A percentile compares a stretch with the other conserved stretches of the same genome.
These are phyloP conservation scores for Colletotrichum cuscutae DNA, from an alignment of 2,329 filamentous ascomycete genomes.

Conservation along the genomic window DNA sequence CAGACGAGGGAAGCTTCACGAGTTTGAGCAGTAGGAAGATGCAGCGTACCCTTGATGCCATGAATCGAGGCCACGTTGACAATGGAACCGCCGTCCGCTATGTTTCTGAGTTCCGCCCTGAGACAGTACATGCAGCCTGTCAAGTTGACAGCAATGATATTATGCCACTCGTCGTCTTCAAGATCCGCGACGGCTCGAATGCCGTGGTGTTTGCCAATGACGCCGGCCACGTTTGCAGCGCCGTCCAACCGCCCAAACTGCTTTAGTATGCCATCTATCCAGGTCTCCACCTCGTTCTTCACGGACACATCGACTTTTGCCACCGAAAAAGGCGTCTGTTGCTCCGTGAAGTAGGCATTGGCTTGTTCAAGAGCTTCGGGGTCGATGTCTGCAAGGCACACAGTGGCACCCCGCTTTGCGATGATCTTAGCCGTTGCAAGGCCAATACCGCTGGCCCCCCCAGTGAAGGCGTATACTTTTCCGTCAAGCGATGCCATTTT, in stretches of 20 bases:
- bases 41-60: conserved; percentile 49
- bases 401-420: conserved; percentile 46
- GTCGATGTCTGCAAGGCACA: conserved; percentile 51
- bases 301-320: conserved; percentile 60
- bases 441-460: conserved; percentile 51
- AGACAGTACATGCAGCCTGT: conserved; percentile 64
- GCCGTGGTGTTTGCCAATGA: conserved; percentile 56
- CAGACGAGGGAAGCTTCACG: conserved; percentile 2
- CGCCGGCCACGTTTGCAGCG: conserved; percentile 65
- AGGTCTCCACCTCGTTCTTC: conserved; percentile 58
- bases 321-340: conserved; percentile 29
- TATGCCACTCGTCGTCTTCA: conserved; percentile 59
- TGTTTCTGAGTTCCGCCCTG: conserved; percentile 55
- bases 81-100: conserved; percentile 64
- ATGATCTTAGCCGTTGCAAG: conserved; percentile 52
- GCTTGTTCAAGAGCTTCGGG: conserved; percentile 44
- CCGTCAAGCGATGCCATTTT: conserved; percentile 42
- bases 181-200: conserved; percentile 51
- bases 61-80: conserved; percentile 67
- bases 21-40: neutral
- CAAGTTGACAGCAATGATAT: conserved; percentile 59
- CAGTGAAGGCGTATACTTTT: conserved; percentile 47
- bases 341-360: conserved; percentile 42
- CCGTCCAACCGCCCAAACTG: conserved; percentile 63
- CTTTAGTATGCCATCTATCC: conserved; percentile 58